Evolutionary conservation across 2,329 filamentous ascomycete genomes (phyloP).

Genomic region (Furcasterigmium furcatum): DNA sequence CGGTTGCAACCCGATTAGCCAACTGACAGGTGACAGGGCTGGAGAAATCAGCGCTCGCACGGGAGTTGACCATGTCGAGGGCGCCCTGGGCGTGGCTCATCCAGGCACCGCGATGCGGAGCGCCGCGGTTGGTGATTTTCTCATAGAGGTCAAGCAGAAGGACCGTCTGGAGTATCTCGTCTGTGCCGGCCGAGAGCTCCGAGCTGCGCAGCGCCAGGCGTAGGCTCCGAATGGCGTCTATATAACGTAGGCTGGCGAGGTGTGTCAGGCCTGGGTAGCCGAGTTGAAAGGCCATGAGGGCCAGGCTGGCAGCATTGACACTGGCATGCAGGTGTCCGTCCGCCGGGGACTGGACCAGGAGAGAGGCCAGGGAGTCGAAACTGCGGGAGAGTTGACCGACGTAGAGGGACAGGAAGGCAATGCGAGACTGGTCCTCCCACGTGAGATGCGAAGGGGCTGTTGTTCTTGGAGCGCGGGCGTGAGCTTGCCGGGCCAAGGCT

Average conservation of each 20-base stretch:
- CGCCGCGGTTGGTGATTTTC: constrained; percentile 15
- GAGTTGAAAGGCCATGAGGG: constrained; percentile 10
- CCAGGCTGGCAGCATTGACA: constrained; percentile 17
- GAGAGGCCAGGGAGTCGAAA: constrained; percentile 10
- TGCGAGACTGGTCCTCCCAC: constrained; percentile 11
- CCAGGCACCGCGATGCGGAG: constrained; percentile 4
- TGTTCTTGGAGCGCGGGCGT: not conserved
- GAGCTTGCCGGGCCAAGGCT: constrained; percentile 3
- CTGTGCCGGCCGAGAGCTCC: constrained; percentile 5
- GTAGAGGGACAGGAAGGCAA: constrained; percentile 15
- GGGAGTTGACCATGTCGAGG: constrained; percentile 8
- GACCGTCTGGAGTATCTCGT: constrained; percentile 16
- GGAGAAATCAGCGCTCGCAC: too few relatives aligned
- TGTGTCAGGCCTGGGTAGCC: not conserved
- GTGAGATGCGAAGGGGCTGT: constrained; percentile 3
- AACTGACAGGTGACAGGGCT: too few relatives aligned
- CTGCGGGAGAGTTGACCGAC: constrained; percentile 14
- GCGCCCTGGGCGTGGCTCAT: constrained; percentile 16
- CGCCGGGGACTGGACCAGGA: constrained; percentile 7
- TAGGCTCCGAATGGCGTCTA: constrained; percentile 5
- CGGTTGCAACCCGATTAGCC: too few relatives aligned
- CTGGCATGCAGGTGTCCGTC: constrained; percentile 12
- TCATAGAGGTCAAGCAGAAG: constrained; percentile 20
- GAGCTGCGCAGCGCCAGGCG: constrained; percentile 2
- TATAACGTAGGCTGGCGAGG: not conserved